Percentiles rank a stretch among this genome's conserved stretches.
Conservation (phyloP, 495 filamentous ascomycete genomes). For the Neurospora sp. region DNA sequence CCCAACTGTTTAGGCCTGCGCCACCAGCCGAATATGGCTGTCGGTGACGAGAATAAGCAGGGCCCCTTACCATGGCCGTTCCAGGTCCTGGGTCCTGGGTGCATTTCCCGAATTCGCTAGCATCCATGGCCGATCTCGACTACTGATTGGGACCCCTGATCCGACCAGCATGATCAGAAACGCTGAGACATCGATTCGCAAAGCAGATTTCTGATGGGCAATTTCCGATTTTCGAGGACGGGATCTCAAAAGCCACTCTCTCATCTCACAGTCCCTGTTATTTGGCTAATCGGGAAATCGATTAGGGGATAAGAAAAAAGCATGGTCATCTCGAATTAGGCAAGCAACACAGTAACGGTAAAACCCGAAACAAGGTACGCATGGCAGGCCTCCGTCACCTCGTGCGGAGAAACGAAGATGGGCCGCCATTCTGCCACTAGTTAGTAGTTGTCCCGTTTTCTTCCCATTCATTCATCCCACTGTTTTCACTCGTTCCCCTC, state of each 20-base stretch:
- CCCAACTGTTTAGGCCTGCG: not conserved
- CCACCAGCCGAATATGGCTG: not conserved
- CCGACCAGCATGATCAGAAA: not conserved
- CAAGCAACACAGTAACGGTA: not conserved
- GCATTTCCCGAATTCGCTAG: not conserved
- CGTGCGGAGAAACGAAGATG: not conserved
- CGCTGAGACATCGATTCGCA: not conserved
- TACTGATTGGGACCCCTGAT: not conserved
- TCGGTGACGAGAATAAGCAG: not conserved
- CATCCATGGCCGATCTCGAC: not conserved
- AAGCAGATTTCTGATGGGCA: not conserved
- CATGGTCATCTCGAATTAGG: not conserved
- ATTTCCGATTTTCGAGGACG: not conserved
- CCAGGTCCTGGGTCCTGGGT: not conserved
- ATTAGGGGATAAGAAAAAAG: not conserved
- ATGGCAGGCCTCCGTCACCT: not conserved
- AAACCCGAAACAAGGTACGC: not conserved
- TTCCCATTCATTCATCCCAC: not conserved
- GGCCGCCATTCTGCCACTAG: not conserved
- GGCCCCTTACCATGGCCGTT: not conserved
- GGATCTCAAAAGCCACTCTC: not conserved
- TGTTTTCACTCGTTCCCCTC: not conserved
- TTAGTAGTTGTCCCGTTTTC: not conserved
- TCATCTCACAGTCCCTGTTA: not conserved
- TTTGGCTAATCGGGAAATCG: not conserved